Percentiles rank a stretch among this genome's conserved stretches.
Evolutionary conservation across 768 basidiomycete species (phyloP).

Genomic region (Xerocomellus dryophilus): DNA sequence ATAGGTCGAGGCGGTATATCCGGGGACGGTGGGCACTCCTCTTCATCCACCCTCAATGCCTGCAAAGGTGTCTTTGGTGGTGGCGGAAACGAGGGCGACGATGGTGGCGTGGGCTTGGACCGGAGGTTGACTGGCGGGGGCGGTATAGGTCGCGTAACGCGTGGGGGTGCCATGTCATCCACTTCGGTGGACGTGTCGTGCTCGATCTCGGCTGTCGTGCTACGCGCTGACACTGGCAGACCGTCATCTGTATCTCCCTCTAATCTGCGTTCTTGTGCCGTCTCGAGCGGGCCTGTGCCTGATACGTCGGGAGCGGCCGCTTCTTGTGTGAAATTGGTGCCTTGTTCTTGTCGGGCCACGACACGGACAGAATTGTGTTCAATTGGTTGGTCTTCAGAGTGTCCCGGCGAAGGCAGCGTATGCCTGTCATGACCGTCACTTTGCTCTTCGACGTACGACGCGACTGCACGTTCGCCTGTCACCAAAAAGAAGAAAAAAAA

Average conservation of each 20-base stretch:
- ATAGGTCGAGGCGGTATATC: constrained; percentile 31
- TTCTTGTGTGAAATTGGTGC: constrained; percentile 1
- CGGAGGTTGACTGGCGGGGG: constrained; percentile 31
- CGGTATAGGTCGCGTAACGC: constrained; percentile 31
- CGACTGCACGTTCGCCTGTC: constrained; percentile 22
- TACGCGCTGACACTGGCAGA: not conserved
- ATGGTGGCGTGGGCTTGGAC: constrained; percentile 21
- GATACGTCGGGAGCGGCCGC: not conserved
- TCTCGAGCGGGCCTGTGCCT: not conserved
- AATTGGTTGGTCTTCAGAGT: constrained; percentile 7
- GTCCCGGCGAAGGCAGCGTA: not conserved
- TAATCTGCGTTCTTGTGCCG: not conserved
- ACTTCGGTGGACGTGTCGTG: constrained; percentile 2
- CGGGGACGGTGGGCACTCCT: constrained; percentile 27
- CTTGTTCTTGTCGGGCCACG: constrained; percentile 2
- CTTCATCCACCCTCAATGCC: constrained; percentile 18
- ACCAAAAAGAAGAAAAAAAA: constrained; percentile 8
- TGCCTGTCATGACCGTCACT: constrained; percentile 2
- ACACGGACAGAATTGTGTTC: not conserved
- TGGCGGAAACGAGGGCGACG: constrained; percentile 16
- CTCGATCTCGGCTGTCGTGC: constrained; percentile 4
- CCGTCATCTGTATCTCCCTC: not conserved
- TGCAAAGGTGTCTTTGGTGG: constrained; percentile 12
- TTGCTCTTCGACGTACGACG: constrained; percentile 17
- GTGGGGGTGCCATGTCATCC: constrained; percentile 32